Conservation (phyloP, 179 eudicot species). For the Camellia oleifera region DNA sequence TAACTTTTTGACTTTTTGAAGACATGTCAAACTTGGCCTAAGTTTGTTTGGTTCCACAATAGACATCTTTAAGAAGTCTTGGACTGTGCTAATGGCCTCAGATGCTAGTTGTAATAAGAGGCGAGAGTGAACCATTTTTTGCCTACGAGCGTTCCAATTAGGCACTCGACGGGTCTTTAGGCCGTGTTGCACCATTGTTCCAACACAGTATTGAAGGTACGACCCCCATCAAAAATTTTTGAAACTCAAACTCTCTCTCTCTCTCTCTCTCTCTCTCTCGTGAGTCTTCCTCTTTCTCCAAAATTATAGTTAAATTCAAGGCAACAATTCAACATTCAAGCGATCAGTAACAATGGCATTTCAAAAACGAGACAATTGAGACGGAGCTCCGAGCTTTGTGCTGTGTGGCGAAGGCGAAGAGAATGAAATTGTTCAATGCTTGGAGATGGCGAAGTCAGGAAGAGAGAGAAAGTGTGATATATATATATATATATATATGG, state of each 20-base stretch:
- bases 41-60: too few relatives aligned
- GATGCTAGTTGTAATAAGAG: conserved; percentile 40
- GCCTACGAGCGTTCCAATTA: conserved; percentile 62
- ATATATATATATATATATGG: too few relatives aligned
- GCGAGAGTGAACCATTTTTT: conserved; percentile 61
- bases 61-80: too few relatives aligned
- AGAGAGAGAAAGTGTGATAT: neutral
- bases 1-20: too few relatives aligned
- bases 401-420: neutral
- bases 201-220: conserved; percentile 65
- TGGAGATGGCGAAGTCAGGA: neutral
- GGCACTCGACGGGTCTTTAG: conserved; percentile 58
- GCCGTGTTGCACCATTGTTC: conserved; percentile 26
- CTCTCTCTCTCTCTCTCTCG: too few relatives aligned
- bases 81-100: too few relatives aligned
- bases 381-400: conserved; percentile 2
- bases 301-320: neutral
- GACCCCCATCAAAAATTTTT: conserved; percentile 42
- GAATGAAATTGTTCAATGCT: neutral
- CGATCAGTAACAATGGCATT: conserved; percentile 7
- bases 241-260: neutral
- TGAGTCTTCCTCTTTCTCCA: neutral
- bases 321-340: conserved; percentile 1
- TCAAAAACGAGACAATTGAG: neutral
- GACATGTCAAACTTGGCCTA: too few relatives aligned